Evolutionary conservation across 208 protist species (phyloP).

Genomic region (Angomonas ambiguus): DNA sequence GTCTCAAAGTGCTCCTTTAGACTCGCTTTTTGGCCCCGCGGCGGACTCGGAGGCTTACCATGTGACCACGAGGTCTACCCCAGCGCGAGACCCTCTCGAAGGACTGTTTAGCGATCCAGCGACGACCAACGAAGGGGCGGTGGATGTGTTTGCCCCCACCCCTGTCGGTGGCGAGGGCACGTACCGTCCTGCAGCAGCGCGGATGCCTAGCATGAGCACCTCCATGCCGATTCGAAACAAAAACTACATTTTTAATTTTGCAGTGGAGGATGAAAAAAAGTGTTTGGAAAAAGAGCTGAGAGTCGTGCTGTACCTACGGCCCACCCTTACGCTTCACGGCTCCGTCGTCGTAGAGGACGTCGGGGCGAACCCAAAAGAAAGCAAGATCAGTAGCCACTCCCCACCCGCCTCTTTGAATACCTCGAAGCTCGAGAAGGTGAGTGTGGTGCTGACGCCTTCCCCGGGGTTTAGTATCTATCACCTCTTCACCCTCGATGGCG

Average conservation of each 20-base stretch:
- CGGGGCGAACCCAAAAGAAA: neutral
- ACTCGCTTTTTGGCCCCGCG: neutral
- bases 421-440: neutral
- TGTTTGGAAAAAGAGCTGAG: neutral
- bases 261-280: neutral
- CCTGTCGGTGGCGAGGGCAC: neutral
- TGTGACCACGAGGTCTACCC: too few relatives aligned
- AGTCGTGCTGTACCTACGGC: neutral
- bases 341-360: neutral
- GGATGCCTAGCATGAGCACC: neutral
- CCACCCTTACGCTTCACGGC: neutral
- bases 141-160: neutral
- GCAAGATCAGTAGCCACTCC: neutral
- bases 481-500: neutral
- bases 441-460: neutral
- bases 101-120: neutral
- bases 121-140: neutral
- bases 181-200: too few relatives aligned
- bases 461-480: neutral
- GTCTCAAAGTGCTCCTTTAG: neutral
- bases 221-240: neutral
- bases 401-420: neutral
- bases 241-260: slow-evolving; percentile 3
- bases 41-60: too few relatives aligned
- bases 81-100: neutral